Base-by-base conservation (phyloP, 257 asterid genomes). In the Asclepias syriaca region DNA sequence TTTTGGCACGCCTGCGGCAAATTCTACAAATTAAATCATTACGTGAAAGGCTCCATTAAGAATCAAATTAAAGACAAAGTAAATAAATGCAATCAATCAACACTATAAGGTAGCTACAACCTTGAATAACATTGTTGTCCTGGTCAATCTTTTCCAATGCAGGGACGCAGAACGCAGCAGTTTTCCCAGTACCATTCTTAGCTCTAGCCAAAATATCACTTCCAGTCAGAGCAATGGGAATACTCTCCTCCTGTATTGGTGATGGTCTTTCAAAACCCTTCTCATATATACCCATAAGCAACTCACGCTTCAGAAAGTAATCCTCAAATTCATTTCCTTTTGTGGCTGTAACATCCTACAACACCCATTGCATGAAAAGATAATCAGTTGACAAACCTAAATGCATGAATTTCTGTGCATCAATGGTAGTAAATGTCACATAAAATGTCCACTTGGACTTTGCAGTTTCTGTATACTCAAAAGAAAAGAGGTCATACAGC, bases 181-280 rank as follows among this genome's bases (percentile, higher is more conserved):
- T 92, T 83, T 92, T 92, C 76, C 98, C 98, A 3, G 98, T 92
- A 78, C 96, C 98, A 77, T 92, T 89, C 83, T 92, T 92, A 46
- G 97, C 97, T 85, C 97, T 86, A 69, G 97, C 97, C 81, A 92
- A 79, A 58, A 92, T 92, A 81, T 92, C 90, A 53, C 96, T 92
- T 69, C 97, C 97, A 70, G 96, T 92, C 63, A 92, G 88, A 70
- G 92, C 96, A 80, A 92, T 92, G 32, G 98, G 98, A 67, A 92
- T 92, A 75, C 98, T 92, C 85, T 92, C 98, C 86, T 92, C 98
- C 83, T 92, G 98, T 75, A 90, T 88, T 0, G 97, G 97, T 48
- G 97, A 92, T 73, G 97, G 97, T 66, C 90, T 83, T 82, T 92
- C 97, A 83, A 92, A 92, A 48, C 97, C 97, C 85, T 92, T 92